phyloP scores from a whole-genome alignment of 192 early-diverging fungal genomes.

The Pilobolus umbonatus region DNA sequence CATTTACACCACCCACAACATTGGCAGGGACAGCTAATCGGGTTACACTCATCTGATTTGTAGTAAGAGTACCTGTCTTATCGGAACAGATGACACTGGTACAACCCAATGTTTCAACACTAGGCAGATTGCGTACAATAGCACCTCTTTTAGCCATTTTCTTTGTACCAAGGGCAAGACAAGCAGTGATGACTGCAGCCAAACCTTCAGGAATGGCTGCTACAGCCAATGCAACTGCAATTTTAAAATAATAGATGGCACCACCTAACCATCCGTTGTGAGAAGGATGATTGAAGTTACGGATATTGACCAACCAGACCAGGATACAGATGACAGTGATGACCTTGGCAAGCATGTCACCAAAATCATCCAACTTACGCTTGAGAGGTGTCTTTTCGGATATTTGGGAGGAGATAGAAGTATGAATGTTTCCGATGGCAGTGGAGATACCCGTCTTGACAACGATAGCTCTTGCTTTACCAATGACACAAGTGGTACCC shows the following conservation, averaged over 20 bases:
- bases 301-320: constrained; percentile 97
- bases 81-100: constrained; percentile 98
- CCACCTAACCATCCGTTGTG: constrained; percentile 92
- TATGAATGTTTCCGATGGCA: constrained; percentile 93
- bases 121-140: constrained; percentile 88
- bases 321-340: constrained; percentile 87
- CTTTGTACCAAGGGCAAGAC: constrained; percentile 93
- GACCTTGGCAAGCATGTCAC: constrained; percentile 79
- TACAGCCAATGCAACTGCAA: constrained; percentile 96
- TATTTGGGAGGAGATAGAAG: constrained; percentile 76
- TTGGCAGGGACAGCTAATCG: constrained; percentile 54
- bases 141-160: constrained; percentile 96
- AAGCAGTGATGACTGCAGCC: constrained; percentile 97
- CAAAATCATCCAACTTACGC: constrained; percentile 94
- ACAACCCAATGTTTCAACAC: constrained; percentile 96
- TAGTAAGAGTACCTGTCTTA: constrained; percentile 99
- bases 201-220: constrained; percentile 99
- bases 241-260: constrained; percentile 98
- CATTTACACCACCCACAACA: constrained; percentile 42
- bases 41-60: constrained; percentile 95
- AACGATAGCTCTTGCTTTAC: constrained; percentile 85
- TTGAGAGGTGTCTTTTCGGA: constrained; percentile 95
- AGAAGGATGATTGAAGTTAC: constrained; percentile 88
- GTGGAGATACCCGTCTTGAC: constrained; percentile 82
- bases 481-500: constrained; percentile 91